phyloP scores from a whole-genome alignment of 129 eudicot species.

The Smallanthus sonchifolius region DNA sequence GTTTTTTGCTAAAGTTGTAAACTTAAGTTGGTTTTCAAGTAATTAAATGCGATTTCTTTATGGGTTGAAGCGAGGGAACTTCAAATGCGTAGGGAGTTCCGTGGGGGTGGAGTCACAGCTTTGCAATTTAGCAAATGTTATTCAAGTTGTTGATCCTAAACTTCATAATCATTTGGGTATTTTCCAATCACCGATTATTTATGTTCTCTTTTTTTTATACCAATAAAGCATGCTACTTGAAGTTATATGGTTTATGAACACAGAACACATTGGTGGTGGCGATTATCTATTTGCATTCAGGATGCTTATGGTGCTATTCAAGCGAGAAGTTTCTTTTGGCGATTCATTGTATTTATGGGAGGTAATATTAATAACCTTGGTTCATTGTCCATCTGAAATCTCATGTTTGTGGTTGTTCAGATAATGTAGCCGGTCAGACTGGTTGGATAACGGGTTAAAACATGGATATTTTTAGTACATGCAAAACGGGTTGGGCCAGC shows the following conservation, averaged over 20 bases:
- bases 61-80: constrained; percentile 66
- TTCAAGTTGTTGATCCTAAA: constrained; percentile 77
- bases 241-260: constrained; percentile 5
- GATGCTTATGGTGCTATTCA: constrained; percentile 98
- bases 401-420: neutral
- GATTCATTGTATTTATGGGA: constrained; percentile 98
- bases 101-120: constrained; percentile 80
- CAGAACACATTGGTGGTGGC: constrained; percentile 90
- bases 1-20: constrained; percentile 4
- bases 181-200: neutral
- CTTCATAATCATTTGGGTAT: constrained; percentile 79
- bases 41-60: constrained; percentile 9
- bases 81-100: constrained; percentile 63
- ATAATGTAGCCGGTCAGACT: neutral
- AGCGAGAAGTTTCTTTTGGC: constrained; percentile 86
- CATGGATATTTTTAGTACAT: neutral
- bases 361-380: constrained; percentile 35
- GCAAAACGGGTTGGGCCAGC: neutral
- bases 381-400: neutral
- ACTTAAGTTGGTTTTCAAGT: neutral
- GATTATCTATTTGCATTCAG: constrained; percentile 94
- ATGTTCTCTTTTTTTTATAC: neutral
- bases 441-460: neutral
- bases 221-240: neutral
- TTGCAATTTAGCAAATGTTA: constrained; percentile 58